Evolutionary conservation across 129 eudicot genomes (phyloP).

Genomic region (Flaveria sonorensis): DNA sequence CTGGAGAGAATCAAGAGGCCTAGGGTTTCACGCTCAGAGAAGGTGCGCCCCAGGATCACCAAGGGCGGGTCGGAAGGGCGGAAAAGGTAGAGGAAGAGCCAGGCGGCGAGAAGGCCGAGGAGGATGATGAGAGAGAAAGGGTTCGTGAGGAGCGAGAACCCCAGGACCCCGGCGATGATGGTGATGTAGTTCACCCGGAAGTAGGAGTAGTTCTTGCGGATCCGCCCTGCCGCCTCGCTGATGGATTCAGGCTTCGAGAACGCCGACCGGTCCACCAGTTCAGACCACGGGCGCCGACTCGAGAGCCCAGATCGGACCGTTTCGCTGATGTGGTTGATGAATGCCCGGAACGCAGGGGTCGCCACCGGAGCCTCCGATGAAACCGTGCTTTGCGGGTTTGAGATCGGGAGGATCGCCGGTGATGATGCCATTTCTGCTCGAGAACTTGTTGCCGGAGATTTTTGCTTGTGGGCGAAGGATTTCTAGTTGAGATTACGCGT

Average conservation of each 20-base stretch:
- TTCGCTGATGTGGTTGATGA: constrained; percentile 46
- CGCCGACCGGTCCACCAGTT: constrained; percentile 76
- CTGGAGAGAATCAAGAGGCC: constrained; percentile 44
- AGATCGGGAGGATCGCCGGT: constrained; percentile 55
- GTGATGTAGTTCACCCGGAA: constrained; percentile 76
- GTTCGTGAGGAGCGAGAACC: constrained; percentile 65
- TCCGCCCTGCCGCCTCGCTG: constrained; percentile 72
- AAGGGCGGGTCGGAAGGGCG: constrained; percentile 50
- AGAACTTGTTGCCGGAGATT: constrained; percentile 2
- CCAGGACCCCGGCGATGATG: constrained; percentile 57
- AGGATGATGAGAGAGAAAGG: constrained; percentile 78
- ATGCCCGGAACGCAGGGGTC: constrained; percentile 61
- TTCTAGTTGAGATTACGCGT: too few species aligned
- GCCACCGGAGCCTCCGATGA: constrained; percentile 35
- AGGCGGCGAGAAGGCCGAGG: constrained; percentile 66
- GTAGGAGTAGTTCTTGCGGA: constrained; percentile 81
- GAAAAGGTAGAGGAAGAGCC: constrained; percentile 64
- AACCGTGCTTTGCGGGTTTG: constrained; percentile 33
- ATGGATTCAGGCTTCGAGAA: constrained; percentile 84
- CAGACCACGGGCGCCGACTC: constrained; percentile 84
- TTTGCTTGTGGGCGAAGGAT: constrained; percentile 21
- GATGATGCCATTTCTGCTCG: constrained; percentile 44
- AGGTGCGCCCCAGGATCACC: constrained; percentile 43
- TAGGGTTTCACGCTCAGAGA: constrained; percentile 44
- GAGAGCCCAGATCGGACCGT: constrained; percentile 66